Evolutionary conservation across 768 basidiomycete genomes (phyloP), one percentile per base, ranked within the genome.

Genomic region (Mycena sanguinolenta): DNA sequence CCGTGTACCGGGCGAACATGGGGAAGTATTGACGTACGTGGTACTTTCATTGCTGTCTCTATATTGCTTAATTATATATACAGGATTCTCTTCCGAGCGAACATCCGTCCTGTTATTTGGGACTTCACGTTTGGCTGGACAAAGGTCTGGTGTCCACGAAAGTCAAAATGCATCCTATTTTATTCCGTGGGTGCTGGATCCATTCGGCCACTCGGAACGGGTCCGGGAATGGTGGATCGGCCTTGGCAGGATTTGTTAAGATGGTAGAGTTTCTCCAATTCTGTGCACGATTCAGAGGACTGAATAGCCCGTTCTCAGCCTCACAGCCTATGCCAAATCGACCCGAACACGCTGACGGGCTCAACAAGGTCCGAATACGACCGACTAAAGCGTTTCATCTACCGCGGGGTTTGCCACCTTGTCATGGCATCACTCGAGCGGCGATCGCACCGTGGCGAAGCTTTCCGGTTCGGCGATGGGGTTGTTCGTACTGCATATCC

Each of bases 191-290:
- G 2, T 61, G 60, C 25, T 75, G 69, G 63, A 74, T 76, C 17
- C 61, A 72, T 17, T 58, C 71, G 8, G 49, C 44, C 7, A 77
- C 76, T 1, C 75, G 73, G 21, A 77, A 77, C 53, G 75, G 63
- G 6, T 75, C 76, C 2, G 75, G 75, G 0, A 76, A 76, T 46
- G 75, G 75, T 14, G 76, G 76, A 4, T 60, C 67, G 2, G 49
- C 73, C 17, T 63, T 77, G 5, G 32, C 74, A 12, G 69, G 69
- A 27, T 75, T 69, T 30, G 62, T 77, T 27, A 46, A 36, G n/a
- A 69, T 68, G 39, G 76, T 77, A n/a, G 38, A 36, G 55, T 55
- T 12, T 30, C 36, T 38, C n/a, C n/a, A n/a, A n/a, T n/a, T n/a
- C n/a, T n/a, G n/a, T n/a, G n/a, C n/a, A n/a, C n/a, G n/a, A n/a